Percentiles rank a stretch among this genome's conserved stretches.
Evolutionary conservation across 768 basidiomycete species (phyloP).

Genomic region (Suillus hirtellus): DNA sequence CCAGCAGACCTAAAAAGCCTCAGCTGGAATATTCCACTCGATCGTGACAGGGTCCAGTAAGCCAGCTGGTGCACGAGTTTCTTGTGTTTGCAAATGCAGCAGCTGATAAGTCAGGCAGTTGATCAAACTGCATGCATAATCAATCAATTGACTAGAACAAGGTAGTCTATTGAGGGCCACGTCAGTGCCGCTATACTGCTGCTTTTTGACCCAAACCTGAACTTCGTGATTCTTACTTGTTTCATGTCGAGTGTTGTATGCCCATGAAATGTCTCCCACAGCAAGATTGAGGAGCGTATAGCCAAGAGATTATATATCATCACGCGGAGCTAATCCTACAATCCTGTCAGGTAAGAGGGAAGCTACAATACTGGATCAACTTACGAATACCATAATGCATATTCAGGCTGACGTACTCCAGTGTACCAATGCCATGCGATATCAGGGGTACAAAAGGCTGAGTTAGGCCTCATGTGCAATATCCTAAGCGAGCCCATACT

Average conservation of each 20-base stretch:
- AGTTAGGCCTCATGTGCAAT: neutral
- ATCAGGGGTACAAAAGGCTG: neutral
- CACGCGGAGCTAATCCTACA: neutral
- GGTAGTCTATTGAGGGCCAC: neutral
- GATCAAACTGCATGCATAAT: neutral
- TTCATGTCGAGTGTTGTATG: neutral
- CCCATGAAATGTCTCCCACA: neutral
- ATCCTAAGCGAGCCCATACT: neutral
- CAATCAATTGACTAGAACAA: neutral
- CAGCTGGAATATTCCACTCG: neutral
- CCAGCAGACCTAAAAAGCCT: neutral
- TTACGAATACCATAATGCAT: neutral
- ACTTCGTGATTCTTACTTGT: neutral
- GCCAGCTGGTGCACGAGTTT: neutral
- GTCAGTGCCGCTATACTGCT: neutral
- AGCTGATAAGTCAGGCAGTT: neutral
- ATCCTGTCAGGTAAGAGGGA: neutral
- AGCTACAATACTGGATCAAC: neutral
- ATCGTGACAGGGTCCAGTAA: neutral
- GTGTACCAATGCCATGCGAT: neutral
- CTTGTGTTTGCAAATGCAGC: neutral
- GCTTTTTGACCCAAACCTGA: neutral
- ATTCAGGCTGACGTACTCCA: neutral
- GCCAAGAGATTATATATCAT: neutral
- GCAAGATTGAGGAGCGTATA: neutral